phyloP scores from a whole-genome alignment of 2,329 filamentous ascomycete species.

The Diaporthe australafricana region DNA sequence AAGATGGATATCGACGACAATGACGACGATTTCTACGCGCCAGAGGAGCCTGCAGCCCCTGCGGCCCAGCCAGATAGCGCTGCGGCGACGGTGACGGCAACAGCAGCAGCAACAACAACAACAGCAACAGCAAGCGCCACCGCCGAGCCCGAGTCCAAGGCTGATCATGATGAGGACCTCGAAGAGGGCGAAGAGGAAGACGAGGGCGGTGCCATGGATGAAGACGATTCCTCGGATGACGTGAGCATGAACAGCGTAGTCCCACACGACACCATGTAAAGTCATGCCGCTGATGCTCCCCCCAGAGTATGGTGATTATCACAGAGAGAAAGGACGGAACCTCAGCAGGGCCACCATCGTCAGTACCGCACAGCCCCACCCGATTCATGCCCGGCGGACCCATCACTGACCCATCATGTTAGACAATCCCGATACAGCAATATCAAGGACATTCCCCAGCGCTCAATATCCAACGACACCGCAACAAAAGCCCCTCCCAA shows the following conservation, averaged over 20 bases:
- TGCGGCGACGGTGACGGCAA: not conserved
- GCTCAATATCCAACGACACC: constrained; percentile 65
- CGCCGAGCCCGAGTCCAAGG: constrained; percentile 45
- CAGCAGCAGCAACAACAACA: constrained; percentile 34
- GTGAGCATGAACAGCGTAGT: not conserved
- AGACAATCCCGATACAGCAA: constrained; percentile 74
- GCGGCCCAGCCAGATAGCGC: constrained; percentile 42
- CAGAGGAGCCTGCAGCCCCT: constrained; percentile 63
- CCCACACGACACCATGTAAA: not conserved
- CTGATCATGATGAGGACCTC: constrained; percentile 62
- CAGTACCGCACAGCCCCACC: constrained; percentile 44
- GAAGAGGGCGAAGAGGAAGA: constrained; percentile 75
- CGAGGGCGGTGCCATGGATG: constrained; percentile 69
- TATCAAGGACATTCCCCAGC: constrained; percentile 73
- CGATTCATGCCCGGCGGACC: too few relatives aligned
- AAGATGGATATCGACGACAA: constrained; percentile 73
- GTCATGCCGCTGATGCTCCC: constrained; percentile 19
- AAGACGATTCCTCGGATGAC: constrained; percentile 63
- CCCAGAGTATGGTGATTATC: constrained; percentile 75
- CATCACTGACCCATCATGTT: not conserved
- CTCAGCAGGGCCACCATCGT: constrained; percentile 70
- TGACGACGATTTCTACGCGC: constrained; percentile 75
- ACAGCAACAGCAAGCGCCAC: constrained; percentile 43
- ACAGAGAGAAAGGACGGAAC: constrained; percentile 74
- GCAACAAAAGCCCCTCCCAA: constrained; percentile 57